These are phyloP conservation scores for Lactarius indigo DNA, from an alignment of 768 basidiomycete genomes.

Conservation along the genomic window DNA sequence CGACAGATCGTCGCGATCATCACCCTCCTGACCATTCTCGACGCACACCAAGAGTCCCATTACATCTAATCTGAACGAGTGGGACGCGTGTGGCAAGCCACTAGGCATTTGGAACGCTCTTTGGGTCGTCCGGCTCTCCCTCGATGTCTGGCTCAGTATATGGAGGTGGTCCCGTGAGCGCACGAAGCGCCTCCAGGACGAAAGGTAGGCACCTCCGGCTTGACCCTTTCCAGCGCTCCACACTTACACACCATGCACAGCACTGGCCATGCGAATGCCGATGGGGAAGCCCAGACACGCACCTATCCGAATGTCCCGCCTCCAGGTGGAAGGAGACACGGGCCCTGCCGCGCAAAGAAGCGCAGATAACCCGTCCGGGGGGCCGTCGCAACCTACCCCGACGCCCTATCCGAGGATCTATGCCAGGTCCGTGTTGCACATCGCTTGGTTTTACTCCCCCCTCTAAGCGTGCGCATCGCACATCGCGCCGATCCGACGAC, in stretches of 20 bases:
- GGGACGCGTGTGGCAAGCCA: conserved; percentile 59
- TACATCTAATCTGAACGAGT: conserved; percentile 44
- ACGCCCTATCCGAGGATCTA: conserved; percentile 25
- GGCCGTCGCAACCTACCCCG: neutral
- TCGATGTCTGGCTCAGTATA: conserved; percentile 48
- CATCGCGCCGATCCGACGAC: neutral
- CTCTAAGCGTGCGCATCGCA: neutral
- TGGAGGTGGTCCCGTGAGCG: conserved; percentile 51
- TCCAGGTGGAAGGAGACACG: conserved; percentile 10
- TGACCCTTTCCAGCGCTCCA: neutral
- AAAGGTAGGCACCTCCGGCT: conserved; percentile 10
- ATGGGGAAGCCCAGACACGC: conserved; percentile 7
- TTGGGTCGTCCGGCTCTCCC: conserved; percentile 53
- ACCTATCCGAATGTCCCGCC: neutral
- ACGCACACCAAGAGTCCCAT: conserved; percentile 47
- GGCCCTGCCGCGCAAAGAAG: neutral
- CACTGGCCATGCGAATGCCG: neutral
- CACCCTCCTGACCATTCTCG: conserved; percentile 47
- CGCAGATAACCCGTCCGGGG: neutral
- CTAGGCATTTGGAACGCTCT: conserved; percentile 64
- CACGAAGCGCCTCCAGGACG: conserved; percentile 24
- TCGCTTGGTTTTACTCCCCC: neutral
- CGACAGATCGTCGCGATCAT: conserved; percentile 50
- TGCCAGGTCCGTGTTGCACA: conserved; percentile 9
- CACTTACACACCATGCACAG: neutral